Evolutionary conservation across 2,329 filamentous ascomycete species (phyloP).

Genomic region (Dactylellina drechsleri): DNA sequence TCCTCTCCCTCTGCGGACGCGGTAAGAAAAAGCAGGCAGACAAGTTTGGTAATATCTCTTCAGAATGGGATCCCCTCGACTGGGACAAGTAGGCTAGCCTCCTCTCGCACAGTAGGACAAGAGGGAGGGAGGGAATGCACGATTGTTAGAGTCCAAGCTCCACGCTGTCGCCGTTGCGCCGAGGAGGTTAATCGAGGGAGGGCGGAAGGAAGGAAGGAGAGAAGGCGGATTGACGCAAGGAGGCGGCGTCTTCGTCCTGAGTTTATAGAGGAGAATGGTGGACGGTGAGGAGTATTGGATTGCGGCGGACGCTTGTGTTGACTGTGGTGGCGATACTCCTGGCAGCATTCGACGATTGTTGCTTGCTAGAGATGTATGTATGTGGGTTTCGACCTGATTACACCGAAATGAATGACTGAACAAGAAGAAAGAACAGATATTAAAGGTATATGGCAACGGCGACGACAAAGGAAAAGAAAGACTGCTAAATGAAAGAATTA

Average conservation of each 20-base stretch:
- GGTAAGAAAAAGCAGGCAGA: slow-evolving; percentile 28
- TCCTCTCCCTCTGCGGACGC: slow-evolving; percentile 10
- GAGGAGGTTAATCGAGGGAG: slow-evolving; percentile 35
- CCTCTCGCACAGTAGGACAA: slow-evolving; percentile 16
- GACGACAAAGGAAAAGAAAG: slow-evolving; percentile 14
- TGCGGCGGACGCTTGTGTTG: slow-evolving; percentile 31
- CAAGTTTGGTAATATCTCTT: slow-evolving; percentile 21
- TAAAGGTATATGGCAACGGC: slow-evolving; percentile 12
- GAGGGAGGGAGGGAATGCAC: slow-evolving; percentile 15
- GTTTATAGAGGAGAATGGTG: slow-evolving; percentile 7
- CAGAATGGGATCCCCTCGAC: slow-evolving; percentile 44
- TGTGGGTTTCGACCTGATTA: slow-evolving; percentile 25
- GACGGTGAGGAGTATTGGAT: background rate
- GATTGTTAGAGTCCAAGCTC: slow-evolving; percentile 13
- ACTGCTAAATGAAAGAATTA: slow-evolving; percentile 35
- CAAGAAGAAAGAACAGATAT: slow-evolving; percentile 23
- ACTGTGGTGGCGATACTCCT: slow-evolving; percentile 30
- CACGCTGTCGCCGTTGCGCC: slow-evolving; percentile 33
- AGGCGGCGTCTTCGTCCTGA: slow-evolving; percentile 48
- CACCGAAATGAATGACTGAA: slow-evolving; percentile 52
- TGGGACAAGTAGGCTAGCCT: slow-evolving; percentile 21
- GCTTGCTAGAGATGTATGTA: slow-evolving; percentile 17
- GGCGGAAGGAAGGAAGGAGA: slow-evolving; percentile 46
- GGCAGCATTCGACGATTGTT: slow-evolving; percentile 32
- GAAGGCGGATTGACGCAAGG: slow-evolving; percentile 53